These are phyloP conservation scores for Aureobasidium sp. DNA, from an alignment of 2,329 filamentous ascomycete species.

Conservation along the genomic window DNA sequence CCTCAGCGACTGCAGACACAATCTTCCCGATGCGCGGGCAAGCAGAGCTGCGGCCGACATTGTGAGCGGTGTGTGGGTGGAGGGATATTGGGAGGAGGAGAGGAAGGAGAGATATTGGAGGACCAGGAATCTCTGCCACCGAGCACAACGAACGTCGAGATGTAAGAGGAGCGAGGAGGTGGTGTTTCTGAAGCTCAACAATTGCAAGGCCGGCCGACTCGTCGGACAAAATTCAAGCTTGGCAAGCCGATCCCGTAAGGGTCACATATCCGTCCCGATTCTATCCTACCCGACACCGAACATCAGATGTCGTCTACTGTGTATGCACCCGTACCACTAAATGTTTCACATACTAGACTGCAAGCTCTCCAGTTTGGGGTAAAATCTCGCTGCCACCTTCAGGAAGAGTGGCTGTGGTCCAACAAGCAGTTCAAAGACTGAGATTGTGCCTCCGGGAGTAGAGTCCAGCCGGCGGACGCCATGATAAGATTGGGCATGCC, in stretches of 20 bases:
- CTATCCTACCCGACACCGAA: background rate
- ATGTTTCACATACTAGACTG: background rate
- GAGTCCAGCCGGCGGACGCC: background rate
- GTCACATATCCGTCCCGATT: background rate
- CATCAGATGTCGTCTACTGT: background rate
- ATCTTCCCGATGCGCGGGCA: constrained; percentile 35
- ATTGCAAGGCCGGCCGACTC: background rate
- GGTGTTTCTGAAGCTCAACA: constrained; percentile 9
- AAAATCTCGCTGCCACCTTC: no score
- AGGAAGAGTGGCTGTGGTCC: background rate
- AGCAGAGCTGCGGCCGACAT: constrained; percentile 47
- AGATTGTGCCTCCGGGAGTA: background rate
- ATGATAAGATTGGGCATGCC: background rate
- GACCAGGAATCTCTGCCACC: constrained; percentile 11
- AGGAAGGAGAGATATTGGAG: constrained; percentile 15
- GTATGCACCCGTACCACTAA: no score
- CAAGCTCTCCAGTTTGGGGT: no score
- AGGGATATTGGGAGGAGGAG: constrained; percentile 4
- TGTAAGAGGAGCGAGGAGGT: background rate
- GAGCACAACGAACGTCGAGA: constrained; percentile 8
- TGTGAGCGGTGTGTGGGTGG: constrained; percentile 20
- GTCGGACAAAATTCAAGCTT: constrained; percentile 7
- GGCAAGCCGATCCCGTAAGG: background rate
- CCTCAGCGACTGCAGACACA: constrained; percentile 27
- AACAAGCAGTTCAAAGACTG: no score